These are phyloP conservation scores for Hippophae rhamnoides DNA, from an alignment of 306 rosid species.

Conservation along the genomic window DNA sequence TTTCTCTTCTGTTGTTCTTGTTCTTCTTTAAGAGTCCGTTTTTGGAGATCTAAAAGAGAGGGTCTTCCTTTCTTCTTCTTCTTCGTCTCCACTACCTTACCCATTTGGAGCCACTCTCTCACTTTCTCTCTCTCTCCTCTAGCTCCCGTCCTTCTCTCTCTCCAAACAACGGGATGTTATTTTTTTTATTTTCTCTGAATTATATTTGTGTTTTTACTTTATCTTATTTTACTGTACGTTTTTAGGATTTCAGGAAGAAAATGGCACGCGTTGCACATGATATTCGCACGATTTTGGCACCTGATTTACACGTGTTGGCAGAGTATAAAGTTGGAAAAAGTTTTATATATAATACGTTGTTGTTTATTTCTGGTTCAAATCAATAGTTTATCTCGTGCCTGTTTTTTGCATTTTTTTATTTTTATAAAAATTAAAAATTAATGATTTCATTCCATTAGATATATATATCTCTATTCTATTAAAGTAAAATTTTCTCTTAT, in stretches of 20 bases:
- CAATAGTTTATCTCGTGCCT: too few species aligned
- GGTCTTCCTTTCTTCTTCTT: slow-evolving; percentile 79
- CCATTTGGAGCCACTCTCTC: slow-evolving; percentile 29
- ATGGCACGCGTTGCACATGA: slow-evolving; percentile 38
- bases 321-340: too few species aligned
- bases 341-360: too few species aligned
- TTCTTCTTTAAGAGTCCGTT: slow-evolving; percentile 41
- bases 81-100: slow-evolving; percentile 63
- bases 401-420: too few species aligned
- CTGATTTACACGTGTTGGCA: too few species aligned
- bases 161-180: slow-evolving; percentile 37
- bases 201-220: neutral
- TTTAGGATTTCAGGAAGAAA: slow-evolving; percentile 5
- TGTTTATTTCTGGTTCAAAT: too few species aligned
- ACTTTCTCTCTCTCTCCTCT: slow-evolving; percentile 16
- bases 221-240: neutral
- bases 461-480: too few species aligned
- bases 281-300: neutral
- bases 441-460: too few species aligned
- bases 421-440: too few species aligned
- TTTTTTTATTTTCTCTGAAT: slow-evolving; percentile 17
- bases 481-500: too few species aligned
- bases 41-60: slow-evolving; percentile 65
- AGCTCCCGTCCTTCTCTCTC: slow-evolving; percentile 24
- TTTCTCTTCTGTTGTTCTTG: slow-evolving; percentile 18